Evolutionary conservation across 768 basidiomycete species (phyloP).

Genomic region (Naganishia onofrii): DNA sequence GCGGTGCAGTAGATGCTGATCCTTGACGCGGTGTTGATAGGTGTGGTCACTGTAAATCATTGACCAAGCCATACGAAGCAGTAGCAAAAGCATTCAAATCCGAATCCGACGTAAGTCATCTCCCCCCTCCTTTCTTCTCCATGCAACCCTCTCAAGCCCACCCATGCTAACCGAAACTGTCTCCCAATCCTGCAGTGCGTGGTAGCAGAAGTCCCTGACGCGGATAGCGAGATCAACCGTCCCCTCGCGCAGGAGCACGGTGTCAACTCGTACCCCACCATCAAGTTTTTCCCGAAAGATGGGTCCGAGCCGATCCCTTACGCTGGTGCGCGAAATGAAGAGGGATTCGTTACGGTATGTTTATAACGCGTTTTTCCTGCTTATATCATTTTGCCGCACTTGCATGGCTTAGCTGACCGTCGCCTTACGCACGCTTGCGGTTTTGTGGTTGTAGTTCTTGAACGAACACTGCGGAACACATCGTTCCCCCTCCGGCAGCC

Average conservation of each 20-base stretch:
- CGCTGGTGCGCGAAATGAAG: conserved; percentile 62
- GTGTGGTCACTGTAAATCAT: conserved; percentile 92
- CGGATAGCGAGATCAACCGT: conserved; percentile 76
- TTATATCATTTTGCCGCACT: too few relatives aligned
- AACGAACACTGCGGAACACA: conserved; percentile 68
- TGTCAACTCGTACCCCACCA: conserved; percentile 79
- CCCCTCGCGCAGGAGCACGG: conserved; percentile 69
- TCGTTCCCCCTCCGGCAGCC: conserved; percentile 75
- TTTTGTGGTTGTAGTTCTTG: conserved; percentile 37
- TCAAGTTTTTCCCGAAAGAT: conserved; percentile 85
- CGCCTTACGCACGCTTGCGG: too few relatives aligned
- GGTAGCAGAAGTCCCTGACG: conserved; percentile 79
- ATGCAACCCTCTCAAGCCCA: not conserved
- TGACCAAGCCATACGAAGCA: conserved; percentile 84
- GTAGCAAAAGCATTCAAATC: conserved; percentile 74
- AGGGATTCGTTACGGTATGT: conserved; percentile 49
- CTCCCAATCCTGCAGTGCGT: conserved; percentile 62
- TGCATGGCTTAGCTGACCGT: too few relatives aligned
- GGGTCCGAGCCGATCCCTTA: conserved; percentile 65
- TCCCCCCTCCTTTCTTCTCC: not conserved
- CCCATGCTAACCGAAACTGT: not conserved
- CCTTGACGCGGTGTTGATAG: not conserved
- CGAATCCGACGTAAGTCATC: conserved; percentile 65
- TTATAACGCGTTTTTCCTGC: too few relatives aligned
- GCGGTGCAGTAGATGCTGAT: not conserved